phyloP scores from a whole-genome alignment of 352 stramenopile genomes.

The Pythium sp. region DNA sequence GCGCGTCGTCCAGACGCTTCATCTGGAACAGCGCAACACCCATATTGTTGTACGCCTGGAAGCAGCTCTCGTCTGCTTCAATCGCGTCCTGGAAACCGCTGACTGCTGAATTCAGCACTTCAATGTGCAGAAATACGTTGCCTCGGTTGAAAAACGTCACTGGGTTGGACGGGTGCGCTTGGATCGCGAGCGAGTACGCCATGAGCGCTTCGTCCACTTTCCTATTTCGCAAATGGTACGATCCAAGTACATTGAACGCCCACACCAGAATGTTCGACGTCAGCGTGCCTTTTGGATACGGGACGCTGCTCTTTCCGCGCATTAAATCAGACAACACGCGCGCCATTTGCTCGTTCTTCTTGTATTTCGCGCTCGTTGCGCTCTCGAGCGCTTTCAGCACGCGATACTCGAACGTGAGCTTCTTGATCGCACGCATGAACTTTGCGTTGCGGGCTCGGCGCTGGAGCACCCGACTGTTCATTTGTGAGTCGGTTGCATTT shows the following conservation, averaged over 20 bases:
- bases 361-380: conserved; percentile 30
- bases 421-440: conserved; percentile 38
- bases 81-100: conserved; percentile 51
- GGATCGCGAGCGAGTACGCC: conserved; percentile 50
- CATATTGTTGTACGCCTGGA: conserved; percentile 46
- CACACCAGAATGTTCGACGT: conserved; percentile 42
- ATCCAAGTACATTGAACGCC: conserved; percentile 50
- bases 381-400: conserved; percentile 40
- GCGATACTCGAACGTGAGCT: conserved; percentile 40
- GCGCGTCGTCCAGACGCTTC: conserved; percentile 44
- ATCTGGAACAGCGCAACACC: conserved; percentile 42
- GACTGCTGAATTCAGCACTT: conserved; percentile 33
- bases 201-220: conserved; percentile 49
- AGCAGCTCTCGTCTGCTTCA: conserved; percentile 34
- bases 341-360: conserved; percentile 31
- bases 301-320: conserved; percentile 17
- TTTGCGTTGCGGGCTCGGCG: conserved; percentile 21
- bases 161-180: conserved; percentile 32
- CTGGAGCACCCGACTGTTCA: not conserved
- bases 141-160: conserved; percentile 52
- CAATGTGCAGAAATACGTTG: conserved; percentile 46
- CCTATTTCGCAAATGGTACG: conserved; percentile 20
- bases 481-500: not conserved
- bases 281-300: conserved; percentile 40
- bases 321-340: conserved; percentile 26